Base-by-base conservation (phyloP, 2,329 filamentous ascomycete species). In the Colletotrichum lupini region DNA sequence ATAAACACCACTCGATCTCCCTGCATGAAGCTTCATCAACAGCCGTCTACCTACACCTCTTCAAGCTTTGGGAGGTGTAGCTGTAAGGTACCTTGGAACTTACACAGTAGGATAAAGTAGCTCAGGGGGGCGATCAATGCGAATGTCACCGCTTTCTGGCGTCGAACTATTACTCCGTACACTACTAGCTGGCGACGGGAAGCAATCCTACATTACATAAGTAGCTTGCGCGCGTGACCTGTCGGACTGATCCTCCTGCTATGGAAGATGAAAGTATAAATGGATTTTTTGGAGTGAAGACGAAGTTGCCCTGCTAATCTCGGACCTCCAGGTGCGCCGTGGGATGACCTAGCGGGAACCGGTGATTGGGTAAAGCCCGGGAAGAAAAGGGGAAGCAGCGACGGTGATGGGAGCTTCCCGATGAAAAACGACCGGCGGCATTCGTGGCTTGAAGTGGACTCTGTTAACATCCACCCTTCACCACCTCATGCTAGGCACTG, bases 361-460 rank as follows among this genome's bases (percentile, higher is more conserved):
- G 59, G 59, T 63, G 65, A 64, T 72, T 72, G 69, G 59, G 37
- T 32, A 30, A 12, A 58, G 49, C 52, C 58, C n/a, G 68, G 65
- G 46, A 46, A 16, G 14, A 49, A 30, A 46, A 37, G 37, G 24
- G 9, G 12, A 28, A 30, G 58, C 24, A 26, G 42, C 14, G 16
- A 28, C 59, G 37, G 16, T 19, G 37, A 35, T 19, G 37, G n/a
- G 16, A 42, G 5, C 28, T 62, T 32, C 11, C 19, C 11, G 12
- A 30, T 63, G 60, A 3, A 46, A 22, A 19, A 19, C 46, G 16
- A 61, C 52, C 52, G 12, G 6, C 49, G 60, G 53, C 61, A 37
- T 55, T 53, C 28, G 14, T 53, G 24, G 28, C n/a, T 42, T 52
- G 42, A 55, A 42, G 53, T 49, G 30, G 8, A n/a, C 16, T 26